A percentile compares a stretch with the other conserved stretches of the same genome.
Conservation (phyloP, 306 rosid species). For the Citrullus amarus region DNA sequence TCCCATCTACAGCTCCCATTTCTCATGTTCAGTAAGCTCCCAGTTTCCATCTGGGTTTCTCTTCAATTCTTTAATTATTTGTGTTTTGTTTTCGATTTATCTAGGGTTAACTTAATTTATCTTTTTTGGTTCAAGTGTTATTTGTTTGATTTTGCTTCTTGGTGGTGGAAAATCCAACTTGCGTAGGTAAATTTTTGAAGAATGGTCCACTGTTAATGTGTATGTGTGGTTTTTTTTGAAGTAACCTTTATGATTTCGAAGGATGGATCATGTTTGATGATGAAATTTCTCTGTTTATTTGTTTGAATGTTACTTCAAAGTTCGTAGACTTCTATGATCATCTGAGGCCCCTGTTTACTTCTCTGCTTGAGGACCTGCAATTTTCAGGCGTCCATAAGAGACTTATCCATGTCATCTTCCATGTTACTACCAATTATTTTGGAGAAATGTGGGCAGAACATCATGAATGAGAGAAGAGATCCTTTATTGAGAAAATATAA, state of each 20-base stretch:
- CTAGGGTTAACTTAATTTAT: background rate
- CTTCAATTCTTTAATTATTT: background rate
- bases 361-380: background rate
- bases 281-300: background rate
- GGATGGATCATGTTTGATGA: background rate
- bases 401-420: background rate
- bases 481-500: background rate
- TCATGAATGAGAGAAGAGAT: background rate
- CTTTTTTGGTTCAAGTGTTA: too few relatives aligned
- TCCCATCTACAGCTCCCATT: conserved; percentile 37
- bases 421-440: background rate
- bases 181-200: background rate
- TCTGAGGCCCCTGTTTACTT: background rate
- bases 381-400: background rate
- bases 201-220: background rate
- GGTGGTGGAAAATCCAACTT: background rate
- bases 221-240: background rate
- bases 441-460: background rate
- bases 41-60: background rate
- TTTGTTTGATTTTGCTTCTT: background rate
- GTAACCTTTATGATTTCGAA: background rate
- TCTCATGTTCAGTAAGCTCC: conserved; percentile 32
- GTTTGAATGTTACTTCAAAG: background rate
- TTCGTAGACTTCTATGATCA: background rate
- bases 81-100: background rate